Evolutionary conservation across 176 grass and related monocot genomes (phyloP).

Genomic region (Chloris gayana): DNA sequence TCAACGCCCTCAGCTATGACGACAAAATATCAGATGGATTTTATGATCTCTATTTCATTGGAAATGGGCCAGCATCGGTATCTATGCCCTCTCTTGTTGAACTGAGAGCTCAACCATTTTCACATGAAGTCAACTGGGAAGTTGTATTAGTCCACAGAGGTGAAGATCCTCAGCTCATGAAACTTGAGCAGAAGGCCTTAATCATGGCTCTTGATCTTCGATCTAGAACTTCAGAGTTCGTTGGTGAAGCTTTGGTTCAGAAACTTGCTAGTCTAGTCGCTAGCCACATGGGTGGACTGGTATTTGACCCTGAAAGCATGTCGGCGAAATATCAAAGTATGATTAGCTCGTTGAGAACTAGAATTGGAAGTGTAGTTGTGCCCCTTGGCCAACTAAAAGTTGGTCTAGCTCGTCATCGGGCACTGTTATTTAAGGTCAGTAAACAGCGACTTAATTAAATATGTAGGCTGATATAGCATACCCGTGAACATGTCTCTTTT

Average conservation of each 20-base stretch:
- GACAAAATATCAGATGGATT: slow-evolving; percentile 95
- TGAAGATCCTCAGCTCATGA: slow-evolving; percentile 82
- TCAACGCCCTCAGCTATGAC: slow-evolving; percentile 86
- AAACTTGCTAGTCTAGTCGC: slow-evolving; percentile 77
- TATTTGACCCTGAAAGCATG: slow-evolving; percentile 76
- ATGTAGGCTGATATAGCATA: slow-evolving; percentile 12
- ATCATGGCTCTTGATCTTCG: slow-evolving; percentile 53
- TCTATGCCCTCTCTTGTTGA: slow-evolving; percentile 83
- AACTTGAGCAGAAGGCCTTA: slow-evolving; percentile 69
- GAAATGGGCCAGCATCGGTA: slow-evolving; percentile 44
- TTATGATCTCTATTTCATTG: slow-evolving; percentile 83
- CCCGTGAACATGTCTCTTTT: not conserved
- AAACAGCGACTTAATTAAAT: not conserved
- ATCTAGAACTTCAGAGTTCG: slow-evolving; percentile 56
- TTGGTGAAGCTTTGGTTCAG: slow-evolving; percentile 71
- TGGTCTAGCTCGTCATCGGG: slow-evolving; percentile 92
- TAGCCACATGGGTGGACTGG: slow-evolving; percentile 84
- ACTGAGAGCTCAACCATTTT: slow-evolving; percentile 58
- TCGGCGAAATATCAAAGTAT: slow-evolving; percentile 58
- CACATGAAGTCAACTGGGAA: slow-evolving; percentile 77
- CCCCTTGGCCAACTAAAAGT: slow-evolving; percentile 81
- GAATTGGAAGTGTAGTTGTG: slow-evolving; percentile 66
- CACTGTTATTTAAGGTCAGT: slow-evolving; percentile 95
- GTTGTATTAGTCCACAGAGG: slow-evolving; percentile 83
- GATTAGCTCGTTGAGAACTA: slow-evolving; percentile 56